Base-by-base conservation (phyloP, 2,329 filamentous ascomycete species). In the Botrytis pseudocinerea region DNA sequence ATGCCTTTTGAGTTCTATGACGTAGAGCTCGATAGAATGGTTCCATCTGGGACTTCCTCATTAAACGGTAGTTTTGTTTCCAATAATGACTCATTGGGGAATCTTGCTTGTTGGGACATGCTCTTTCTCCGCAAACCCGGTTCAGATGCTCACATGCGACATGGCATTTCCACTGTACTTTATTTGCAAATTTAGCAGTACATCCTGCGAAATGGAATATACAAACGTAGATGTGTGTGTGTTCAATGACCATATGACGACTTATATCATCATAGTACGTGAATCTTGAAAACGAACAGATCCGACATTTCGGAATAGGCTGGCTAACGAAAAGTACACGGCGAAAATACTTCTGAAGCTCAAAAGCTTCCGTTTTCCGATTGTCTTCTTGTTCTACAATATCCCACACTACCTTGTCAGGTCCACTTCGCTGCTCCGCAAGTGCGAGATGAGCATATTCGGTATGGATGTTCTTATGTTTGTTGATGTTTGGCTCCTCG, bases 131-230 rank as follows among this genome's bases (percentile, higher is more conserved):
- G 14, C 48, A 69, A 22, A 69, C 7, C 48, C 65, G 59, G 14
- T 69, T 69, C 25, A 69, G 12, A 42, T 69, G 54, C 48, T 22
- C 2, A 32, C 46, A 57, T 35, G 44, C 28, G 35, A 69, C 12
- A 16, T 69, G 46, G 25, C 65, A 69, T 69, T 69, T 69, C 65
- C 65, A 54, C 40, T 69, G 48, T 9, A 7, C 40, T 40, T 44
- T 42, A 32, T 59, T 16, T 4, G 48, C 20, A 14, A 69, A 69
- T 14, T 22, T 10, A 16, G 38, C n/a, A 18, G n/a, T 4, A 22
- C 65, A 69, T 5, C 65, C 42, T 14, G 48, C 25, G 65, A 69
- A 59, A 25, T 59, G n/a, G 9, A 69, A 69, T 14, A 69, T 40
- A 48, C 65, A 69, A 18, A 35, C 20, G 32, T 59, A 69, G 4